These are phyloP conservation scores for Rhodotorula paludigena DNA, from an alignment of 768 basidiomycete genomes.

Conservation along the genomic window DNA sequence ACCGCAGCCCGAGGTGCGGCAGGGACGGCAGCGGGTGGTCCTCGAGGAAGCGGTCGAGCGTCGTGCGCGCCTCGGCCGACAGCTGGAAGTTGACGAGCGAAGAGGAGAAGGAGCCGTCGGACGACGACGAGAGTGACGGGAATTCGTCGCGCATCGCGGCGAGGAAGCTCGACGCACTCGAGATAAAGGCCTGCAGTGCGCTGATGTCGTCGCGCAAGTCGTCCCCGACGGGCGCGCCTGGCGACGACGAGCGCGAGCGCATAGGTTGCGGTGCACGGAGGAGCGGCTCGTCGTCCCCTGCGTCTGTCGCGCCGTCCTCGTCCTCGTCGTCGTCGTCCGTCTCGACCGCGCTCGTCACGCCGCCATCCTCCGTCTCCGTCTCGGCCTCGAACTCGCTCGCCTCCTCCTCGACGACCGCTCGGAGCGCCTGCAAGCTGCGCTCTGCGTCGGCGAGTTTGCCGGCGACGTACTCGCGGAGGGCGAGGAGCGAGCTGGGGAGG, in stretches of 20 bases:
- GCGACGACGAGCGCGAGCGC: neutral
- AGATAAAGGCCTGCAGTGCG: conserved; percentile 24
- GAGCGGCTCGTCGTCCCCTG: no score
- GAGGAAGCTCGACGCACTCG: conserved; percentile 29
- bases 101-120: neutral
- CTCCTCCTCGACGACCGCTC: neutral
- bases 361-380: neutral
- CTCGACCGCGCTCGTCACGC: neutral
- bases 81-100: conserved; percentile 14
- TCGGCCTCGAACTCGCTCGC: neutral
- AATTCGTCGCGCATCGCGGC: conserved; percentile 29
- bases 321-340: neutral
- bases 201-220: conserved; percentile 24
- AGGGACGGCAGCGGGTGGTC: conserved; percentile 32
- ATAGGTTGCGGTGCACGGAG: no score
- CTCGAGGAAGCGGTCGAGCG: conserved; percentile 35
- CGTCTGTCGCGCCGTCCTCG: neutral
- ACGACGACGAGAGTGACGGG: conserved; percentile 15
- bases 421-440: conserved; percentile 6
- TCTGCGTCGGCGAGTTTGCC: conserved; percentile 27
- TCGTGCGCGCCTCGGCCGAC: conserved; percentile 25
- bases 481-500: conserved; percentile 10
- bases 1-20: conserved; percentile 7
- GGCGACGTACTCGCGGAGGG: conserved; percentile 18
- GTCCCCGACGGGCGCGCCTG: conserved; percentile 11